phyloP scores from a whole-genome alignment of 257 asterid species.

The Eucommia ulmoides region DNA sequence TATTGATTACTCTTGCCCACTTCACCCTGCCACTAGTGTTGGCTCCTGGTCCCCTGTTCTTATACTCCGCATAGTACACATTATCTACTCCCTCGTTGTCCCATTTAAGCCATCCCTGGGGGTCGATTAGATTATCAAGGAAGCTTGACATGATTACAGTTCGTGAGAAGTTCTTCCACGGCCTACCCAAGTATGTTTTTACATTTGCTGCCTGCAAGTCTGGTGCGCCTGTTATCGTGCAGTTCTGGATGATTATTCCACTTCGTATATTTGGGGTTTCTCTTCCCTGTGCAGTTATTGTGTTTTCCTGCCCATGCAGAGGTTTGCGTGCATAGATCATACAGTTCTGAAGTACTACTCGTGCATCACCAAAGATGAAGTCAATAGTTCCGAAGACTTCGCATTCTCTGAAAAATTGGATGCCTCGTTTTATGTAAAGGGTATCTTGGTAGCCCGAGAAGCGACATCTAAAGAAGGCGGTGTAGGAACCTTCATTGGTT shows the following conservation, averaged over 20 bases:
- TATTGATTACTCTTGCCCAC: no score
- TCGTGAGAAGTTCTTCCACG: constrained; percentile 63
- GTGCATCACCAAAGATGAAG: constrained; percentile 73
- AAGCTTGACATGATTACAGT: constrained; percentile 65
- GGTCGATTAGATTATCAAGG: constrained; percentile 46
- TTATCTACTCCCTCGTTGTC: constrained; percentile 39
- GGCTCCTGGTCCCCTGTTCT: constrained; percentile 59
- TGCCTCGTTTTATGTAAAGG: constrained; percentile 47
- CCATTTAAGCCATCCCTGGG: constrained; percentile 65
- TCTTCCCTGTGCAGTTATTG: constrained; percentile 64
- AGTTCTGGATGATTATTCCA: constrained; percentile 61
- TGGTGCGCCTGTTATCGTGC: constrained; percentile 40
- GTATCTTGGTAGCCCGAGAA: constrained; percentile 74
- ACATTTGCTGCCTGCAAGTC: constrained; percentile 39
- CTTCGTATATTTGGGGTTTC: constrained; percentile 46
- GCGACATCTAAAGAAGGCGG: constrained; percentile 60
- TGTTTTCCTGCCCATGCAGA: constrained; percentile 41
- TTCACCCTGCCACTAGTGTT: constrained; percentile 30
- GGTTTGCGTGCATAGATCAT: constrained; percentile 50
- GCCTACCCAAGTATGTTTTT: constrained; percentile 62
- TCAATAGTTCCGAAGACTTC: constrained; percentile 66
- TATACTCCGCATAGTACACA: constrained; percentile 45
- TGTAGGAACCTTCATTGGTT: constrained; percentile 58
- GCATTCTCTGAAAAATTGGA: constrained; percentile 72
- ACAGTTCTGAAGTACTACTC: constrained; percentile 69